These are phyloP conservation scores for Hymenoscyphus scutula DNA, from an alignment of 2,329 filamentous ascomycete genomes.

Conservation along the genomic window DNA sequence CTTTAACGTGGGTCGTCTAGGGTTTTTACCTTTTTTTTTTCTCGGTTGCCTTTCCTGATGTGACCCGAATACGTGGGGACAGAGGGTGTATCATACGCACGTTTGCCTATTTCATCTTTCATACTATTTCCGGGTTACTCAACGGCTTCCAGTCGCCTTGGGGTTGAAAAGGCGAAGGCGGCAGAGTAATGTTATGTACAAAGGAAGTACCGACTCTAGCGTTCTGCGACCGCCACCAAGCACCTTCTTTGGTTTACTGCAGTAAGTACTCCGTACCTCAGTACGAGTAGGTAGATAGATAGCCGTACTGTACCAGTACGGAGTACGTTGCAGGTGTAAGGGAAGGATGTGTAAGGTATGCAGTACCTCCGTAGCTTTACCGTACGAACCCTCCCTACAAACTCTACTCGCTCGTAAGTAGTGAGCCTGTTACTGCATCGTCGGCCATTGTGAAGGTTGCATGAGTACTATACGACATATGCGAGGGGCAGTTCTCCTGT, in stretches of 20 bases:
- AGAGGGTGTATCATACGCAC: not conserved
- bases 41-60: not conserved
- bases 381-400: not conserved
- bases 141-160: no score
- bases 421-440: not conserved
- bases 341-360: no score
- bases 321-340: no score
- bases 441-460: not conserved
- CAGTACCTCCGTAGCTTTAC: no score
- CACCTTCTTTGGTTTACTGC: not conserved
- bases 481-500: not conserved
- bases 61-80: slow-evolving; percentile 4
- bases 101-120: no score
- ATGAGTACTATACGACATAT: not conserved
- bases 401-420: not conserved
- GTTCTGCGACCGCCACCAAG: not conserved
- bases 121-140: no score
- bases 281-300: not conserved
- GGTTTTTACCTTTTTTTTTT: no score
- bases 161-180: no score
- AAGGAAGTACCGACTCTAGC: not conserved
- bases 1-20: no score
- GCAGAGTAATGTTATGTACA: not conserved
- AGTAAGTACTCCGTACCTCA: not conserved
- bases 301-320: no score